Conservation (phyloP, 108 stramenopile genomes). For the Pseudonitzschia pungens region DNA sequence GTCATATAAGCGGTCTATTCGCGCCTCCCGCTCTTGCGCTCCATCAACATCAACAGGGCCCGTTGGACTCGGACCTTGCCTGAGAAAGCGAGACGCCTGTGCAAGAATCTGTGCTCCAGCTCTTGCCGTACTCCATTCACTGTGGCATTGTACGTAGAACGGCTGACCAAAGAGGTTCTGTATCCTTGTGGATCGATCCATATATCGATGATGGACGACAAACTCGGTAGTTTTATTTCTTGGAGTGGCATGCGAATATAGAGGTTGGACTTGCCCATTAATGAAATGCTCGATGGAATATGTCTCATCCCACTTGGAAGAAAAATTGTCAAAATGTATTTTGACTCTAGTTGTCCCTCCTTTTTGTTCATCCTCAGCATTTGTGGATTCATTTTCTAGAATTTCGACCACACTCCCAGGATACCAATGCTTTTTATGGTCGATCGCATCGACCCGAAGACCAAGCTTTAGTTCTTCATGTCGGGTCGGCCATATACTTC, state of each 20-base stretch:
- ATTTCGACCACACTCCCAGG: slow-evolving; percentile 86
- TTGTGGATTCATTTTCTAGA: slow-evolving; percentile 32
- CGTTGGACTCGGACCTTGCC: slow-evolving; percentile 5
- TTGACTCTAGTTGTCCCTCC: slow-evolving; percentile 47
- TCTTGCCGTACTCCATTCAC: slow-evolving; percentile 87
- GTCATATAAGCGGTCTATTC: slow-evolving; percentile 43
- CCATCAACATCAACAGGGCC: slow-evolving; percentile 39
- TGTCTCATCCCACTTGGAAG: slow-evolving; percentile 90
- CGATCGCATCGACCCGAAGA: slow-evolving; percentile 92
- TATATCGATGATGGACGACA: slow-evolving; percentile 66
- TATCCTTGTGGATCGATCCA: slow-evolving; percentile 40
- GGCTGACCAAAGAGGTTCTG: slow-evolving; percentile 67
- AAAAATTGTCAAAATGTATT: slow-evolving; percentile 94
- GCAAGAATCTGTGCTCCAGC: slow-evolving; percentile 89
- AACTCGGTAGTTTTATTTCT: slow-evolving; percentile 78
- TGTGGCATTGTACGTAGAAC: slow-evolving; percentile 74
- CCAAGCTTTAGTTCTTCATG: slow-evolving; percentile 77
- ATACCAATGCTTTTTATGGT: slow-evolving; percentile 87
- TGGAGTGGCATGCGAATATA: slow-evolving; percentile 78
- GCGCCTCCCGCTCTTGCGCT: slow-evolving; percentile 26
- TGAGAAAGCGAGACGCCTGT: slow-evolving; percentile 76
- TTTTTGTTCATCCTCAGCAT: slow-evolving; percentile 20
- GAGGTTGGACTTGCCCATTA: slow-evolving; percentile 66
- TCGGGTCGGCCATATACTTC: slow-evolving; percentile 74
- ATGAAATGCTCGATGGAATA: slow-evolving; percentile 80